phyloP scores from a whole-genome alignment of 2,329 filamentous ascomycete species.

The Corinectria fuckeliana region DNA sequence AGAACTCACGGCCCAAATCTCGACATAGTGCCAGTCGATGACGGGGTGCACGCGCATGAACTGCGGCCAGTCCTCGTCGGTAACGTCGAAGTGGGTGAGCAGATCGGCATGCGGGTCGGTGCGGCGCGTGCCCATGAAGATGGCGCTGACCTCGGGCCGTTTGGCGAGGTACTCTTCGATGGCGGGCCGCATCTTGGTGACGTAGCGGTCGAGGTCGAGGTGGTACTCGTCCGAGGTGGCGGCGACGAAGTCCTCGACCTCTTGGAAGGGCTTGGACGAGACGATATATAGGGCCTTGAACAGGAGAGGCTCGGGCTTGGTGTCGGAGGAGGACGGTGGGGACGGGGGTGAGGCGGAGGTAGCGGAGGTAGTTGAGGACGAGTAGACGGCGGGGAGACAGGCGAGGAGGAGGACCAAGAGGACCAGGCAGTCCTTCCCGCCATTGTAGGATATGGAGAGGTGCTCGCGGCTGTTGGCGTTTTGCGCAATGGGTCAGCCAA shows the following conservation, averaged over 20 bases:
- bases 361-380: constrained; percentile 35
- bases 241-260: constrained; percentile 85
- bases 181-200: constrained; percentile 79
- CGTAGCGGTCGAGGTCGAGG: constrained; percentile 76
- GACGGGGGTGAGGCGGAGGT: constrained; percentile 76
- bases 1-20: constrained; percentile 88
- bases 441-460: constrained; percentile 93
- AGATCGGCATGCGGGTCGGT: constrained; percentile 89
- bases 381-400: constrained; percentile 52
- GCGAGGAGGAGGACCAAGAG: constrained; percentile 87
- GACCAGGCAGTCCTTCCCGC: constrained; percentile 96
- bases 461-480: constrained; percentile 68
- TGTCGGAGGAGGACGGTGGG: constrained; percentile 43
- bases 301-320: constrained; percentile 42
- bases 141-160: constrained; percentile 67
- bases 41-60: constrained; percentile 96
- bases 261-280: constrained; percentile 79
- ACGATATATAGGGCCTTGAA: constrained; percentile 90
- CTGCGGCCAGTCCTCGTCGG: constrained; percentile 86
- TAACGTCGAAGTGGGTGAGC: constrained; percentile 83
- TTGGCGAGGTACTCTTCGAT: constrained; percentile 79
- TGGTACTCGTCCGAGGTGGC: constrained; percentile 71
- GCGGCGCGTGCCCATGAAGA: constrained; percentile 71
- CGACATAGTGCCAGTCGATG: constrained; percentile 90
- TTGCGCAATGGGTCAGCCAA: neutral